Evolutionary conservation across 345 rosid species (phyloP).

Genomic region (Pseudoturritis turrita): DNA sequence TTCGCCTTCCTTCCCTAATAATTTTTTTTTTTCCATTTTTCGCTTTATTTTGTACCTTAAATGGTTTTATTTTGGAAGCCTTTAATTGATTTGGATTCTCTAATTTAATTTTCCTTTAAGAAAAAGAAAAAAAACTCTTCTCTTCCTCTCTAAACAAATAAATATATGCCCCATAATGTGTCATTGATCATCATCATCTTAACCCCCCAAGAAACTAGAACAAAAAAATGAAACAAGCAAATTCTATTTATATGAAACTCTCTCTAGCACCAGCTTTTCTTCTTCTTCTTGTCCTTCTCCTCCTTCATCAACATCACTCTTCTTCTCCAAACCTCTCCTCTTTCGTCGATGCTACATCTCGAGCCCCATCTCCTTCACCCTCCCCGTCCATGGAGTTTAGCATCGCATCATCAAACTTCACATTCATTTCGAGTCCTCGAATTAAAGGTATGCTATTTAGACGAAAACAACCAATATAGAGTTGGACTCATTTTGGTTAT

Average conservation of each 20-base stretch:
- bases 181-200: neutral
- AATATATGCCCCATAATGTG: neutral
- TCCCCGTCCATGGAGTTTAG: neutral
- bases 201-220: neutral
- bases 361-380: slow-evolving; percentile 11
- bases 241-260: slow-evolving; percentile 6
- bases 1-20: slow-evolving; percentile 3
- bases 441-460: neutral
- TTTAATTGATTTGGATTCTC: neutral
- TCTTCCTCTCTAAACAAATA: neutral
- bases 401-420: slow-evolving; percentile 4
- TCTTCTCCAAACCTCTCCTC: neutral
- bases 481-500: neutral
- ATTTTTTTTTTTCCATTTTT: neutral
- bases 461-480: neutral
- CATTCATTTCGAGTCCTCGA: neutral
- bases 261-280: slow-evolving; percentile 1
- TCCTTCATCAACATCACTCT: neutral
- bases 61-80: neutral
- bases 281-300: slow-evolving; percentile 5
- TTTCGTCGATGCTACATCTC: slow-evolving; percentile 14
- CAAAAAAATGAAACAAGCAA: neutral
- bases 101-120: neutral
- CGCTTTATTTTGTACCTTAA: neutral
- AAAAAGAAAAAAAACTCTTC: neutral